Evolutionary conservation across 2,329 filamentous ascomycete species (phyloP).

Genomic region (Aciculosporium take): DNA sequence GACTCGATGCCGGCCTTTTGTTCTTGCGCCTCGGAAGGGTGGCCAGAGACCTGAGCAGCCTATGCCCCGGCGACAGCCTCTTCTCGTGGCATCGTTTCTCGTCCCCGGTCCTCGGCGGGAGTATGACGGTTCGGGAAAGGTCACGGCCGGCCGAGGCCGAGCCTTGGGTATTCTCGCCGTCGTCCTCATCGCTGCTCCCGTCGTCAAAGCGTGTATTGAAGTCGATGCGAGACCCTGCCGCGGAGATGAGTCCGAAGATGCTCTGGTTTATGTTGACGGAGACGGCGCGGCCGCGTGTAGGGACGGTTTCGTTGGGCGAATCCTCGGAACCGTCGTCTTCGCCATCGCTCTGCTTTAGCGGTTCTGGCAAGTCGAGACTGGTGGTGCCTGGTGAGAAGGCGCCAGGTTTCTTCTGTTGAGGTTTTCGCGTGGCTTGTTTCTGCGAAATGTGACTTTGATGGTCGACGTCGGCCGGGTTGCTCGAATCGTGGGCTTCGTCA

Average conservation of each 20-base stretch:
- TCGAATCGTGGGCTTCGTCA: background rate
- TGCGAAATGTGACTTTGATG: slow-evolving; percentile 24
- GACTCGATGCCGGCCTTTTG: slow-evolving; percentile 26
- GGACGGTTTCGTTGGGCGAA: slow-evolving; percentile 22
- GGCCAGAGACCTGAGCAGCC: slow-evolving; percentile 50
- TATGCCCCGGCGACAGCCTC: slow-evolving; percentile 46
- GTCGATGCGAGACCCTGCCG: slow-evolving; percentile 69
- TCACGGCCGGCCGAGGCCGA: slow-evolving; percentile 36
- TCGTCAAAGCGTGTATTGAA: slow-evolving; percentile 70
- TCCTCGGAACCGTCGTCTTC: slow-evolving; percentile 35
- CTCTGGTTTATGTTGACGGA: slow-evolving; percentile 80
- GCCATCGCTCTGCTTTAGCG: slow-evolving; percentile 35
- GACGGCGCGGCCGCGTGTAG: slow-evolving; percentile 31
- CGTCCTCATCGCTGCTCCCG: slow-evolving; percentile 70
- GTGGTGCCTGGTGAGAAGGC: slow-evolving; percentile 23
- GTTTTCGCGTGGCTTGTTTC: slow-evolving; percentile 26
- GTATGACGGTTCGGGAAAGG: slow-evolving; percentile 28
- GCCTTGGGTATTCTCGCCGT: slow-evolving; percentile 28
- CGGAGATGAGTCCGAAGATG: slow-evolving; percentile 83
- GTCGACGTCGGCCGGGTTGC: slow-evolving; percentile 11
- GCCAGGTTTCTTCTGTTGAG: slow-evolving; percentile 30
- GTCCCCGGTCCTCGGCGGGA: slow-evolving; percentile 18
- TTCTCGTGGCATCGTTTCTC: slow-evolving; percentile 34
- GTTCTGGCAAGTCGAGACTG: slow-evolving; percentile 34
- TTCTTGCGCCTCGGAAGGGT: slow-evolving; percentile 36